Evolutionary conservation across 179 eudicot genomes (phyloP).

Genomic region (Drosera spatulata): DNA sequence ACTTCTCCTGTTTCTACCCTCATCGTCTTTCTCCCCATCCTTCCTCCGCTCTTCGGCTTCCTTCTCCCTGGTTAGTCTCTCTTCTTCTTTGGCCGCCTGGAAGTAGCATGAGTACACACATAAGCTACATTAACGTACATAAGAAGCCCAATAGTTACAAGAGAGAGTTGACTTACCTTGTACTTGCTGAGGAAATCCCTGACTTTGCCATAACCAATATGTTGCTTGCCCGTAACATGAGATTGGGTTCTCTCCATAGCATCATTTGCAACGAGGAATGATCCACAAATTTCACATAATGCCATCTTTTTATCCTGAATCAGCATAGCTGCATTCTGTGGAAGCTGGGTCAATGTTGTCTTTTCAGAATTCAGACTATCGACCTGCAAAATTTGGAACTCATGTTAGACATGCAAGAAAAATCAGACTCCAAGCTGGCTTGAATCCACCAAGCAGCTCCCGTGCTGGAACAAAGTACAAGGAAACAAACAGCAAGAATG

Average conservation of each 20-base stretch:
- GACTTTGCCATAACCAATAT: conserved; percentile 91
- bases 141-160: conserved; percentile 1
- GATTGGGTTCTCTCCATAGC: conserved; percentile 96
- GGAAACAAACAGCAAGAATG: not conserved
- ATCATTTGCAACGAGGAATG: conserved; percentile 89
- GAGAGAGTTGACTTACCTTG: conserved; percentile 37
- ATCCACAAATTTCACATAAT: conserved; percentile 90
- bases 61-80: conserved; percentile 71
- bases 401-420: not conserved
- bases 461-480: not conserved
- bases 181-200: conserved; percentile 70
- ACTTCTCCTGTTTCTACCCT: conserved; percentile 63
- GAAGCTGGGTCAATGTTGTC: conserved; percentile 51
- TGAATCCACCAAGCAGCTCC: not conserved
- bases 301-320: conserved; percentile 99
- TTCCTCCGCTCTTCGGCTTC: conserved; percentile 70
- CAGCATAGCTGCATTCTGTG: conserved; percentile 61
- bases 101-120: not conserved
- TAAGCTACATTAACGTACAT: not conserved
- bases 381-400: conserved; percentile 40
- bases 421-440: not conserved
- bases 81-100: conserved; percentile 84
- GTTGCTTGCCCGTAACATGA: conserved; percentile 95
- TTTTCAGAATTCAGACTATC: conserved; percentile 82
- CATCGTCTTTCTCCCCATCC: conserved; percentile 55